Percentiles rank a stretch among this genome's conserved stretches.
These are phyloP conservation scores for Parascedosporium putredinis DNA, from an alignment of 2,329 filamentous ascomycete species.

Conservation along the genomic window DNA sequence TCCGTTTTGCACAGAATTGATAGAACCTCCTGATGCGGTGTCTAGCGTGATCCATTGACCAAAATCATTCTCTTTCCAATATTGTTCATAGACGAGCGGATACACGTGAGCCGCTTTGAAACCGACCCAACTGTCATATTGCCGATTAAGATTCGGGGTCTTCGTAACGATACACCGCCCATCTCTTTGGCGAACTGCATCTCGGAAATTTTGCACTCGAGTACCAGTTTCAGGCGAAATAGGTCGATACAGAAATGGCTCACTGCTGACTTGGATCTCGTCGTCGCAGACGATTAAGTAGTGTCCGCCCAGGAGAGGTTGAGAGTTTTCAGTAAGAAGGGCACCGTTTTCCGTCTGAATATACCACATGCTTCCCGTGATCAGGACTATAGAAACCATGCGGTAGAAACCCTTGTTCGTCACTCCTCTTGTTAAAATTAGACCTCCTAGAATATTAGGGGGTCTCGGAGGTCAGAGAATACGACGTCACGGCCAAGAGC, in stretches of 20 bases:
- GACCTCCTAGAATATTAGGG: neutral
- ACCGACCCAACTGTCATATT: neutral
- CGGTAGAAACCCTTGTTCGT: neutral
- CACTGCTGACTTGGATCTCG: neutral
- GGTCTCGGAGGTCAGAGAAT: neutral
- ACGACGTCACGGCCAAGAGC: neutral
- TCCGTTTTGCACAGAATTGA: constrained; percentile 19
- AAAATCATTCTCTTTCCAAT: constrained; percentile 14
- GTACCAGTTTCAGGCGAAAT: neutral
- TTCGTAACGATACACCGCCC: neutral
- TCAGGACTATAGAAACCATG: neutral
- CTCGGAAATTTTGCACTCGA: neutral
- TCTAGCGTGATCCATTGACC: constrained; percentile 6
- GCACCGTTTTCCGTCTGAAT: neutral
- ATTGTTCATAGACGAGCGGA: constrained; percentile 14
- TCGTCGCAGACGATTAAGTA: neutral
- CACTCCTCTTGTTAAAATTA: neutral
- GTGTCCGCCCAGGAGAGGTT: neutral
- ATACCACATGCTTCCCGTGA: neutral
- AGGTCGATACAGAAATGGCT: neutral
- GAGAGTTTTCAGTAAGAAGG: neutral
- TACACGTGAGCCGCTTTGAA: constrained; percentile 19
- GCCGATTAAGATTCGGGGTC: neutral
- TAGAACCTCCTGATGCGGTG: constrained; percentile 9
- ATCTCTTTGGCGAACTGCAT: neutral